Base-by-base conservation (phyloP, 2,329 filamentous ascomycete species). In the Didymellaceae sp. region DNA sequence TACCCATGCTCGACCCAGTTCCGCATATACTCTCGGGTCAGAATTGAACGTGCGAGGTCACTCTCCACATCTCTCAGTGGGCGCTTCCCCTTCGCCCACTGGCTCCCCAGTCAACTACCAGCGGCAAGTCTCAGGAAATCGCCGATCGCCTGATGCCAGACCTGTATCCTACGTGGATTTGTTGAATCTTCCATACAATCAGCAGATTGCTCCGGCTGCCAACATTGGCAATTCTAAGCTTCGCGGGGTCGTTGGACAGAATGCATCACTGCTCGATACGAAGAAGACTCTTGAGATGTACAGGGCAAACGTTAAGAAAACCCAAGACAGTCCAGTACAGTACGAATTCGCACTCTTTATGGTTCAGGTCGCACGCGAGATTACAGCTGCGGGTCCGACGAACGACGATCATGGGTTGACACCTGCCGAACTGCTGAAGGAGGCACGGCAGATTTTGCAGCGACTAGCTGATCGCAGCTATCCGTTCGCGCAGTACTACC, bases 281-380 rank as follows among this genome's bases (percentile, higher is more conserved):
- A 90, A 93, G 68, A 92, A 97, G 76, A 99, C 94, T 1, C 83
- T 99, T 39, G 92, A 97, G 46, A 97, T 97, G 93, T 99, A 99
- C 73, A 85, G 93, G 34, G 87, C 88, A 46, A 99, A 97, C 67
- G 90, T 97, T 51, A 97, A 97, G 78, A 99, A 99, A 78, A 96
- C 94, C 2, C 94, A 89, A 56, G 91, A 97, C 72, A 82, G 87
- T 13, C 87, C 89, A 4, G 89, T 96, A 25, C 91, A 97, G 73
- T 97, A 97, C 73, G 94, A 96, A 22, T 97, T 99, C 75, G 94
- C 94, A 2, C 84, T 97, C 28, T 96, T 96, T 72, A 86, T 99
- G 78, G 88, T 97, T 61, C 90, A 92, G 37, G 88, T 91, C 1
- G 92, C 93, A 31, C 88, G 91, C 70, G 90, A 96, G 68, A 83